Percentiles rank a stretch among this genome's conserved stretches.
phyloP scores from a whole-genome alignment of 2,329 filamentous ascomycete genomes.

The Ceratocystis eucalypticola region DNA sequence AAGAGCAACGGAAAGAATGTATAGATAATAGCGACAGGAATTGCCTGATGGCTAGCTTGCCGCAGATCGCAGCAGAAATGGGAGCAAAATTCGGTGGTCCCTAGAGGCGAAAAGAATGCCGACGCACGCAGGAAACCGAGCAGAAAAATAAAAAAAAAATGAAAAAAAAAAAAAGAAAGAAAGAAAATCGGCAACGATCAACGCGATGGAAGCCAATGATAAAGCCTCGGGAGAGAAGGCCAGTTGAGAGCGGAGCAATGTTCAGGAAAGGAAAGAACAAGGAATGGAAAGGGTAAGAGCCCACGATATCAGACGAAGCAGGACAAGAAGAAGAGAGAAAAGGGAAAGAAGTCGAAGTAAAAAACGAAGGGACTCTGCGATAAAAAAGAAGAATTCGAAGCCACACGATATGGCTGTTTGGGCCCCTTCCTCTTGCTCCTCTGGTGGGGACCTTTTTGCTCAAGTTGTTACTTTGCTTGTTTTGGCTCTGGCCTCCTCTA shows the following conservation, averaged over 20 bases:
- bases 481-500: slow-evolving; percentile 6
- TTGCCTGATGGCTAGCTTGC: background rate
- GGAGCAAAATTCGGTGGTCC: background rate
- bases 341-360: background rate
- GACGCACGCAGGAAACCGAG: background rate
- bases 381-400: slow-evolving; percentile 2
- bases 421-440: slow-evolving; percentile 7
- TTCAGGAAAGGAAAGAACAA: slow-evolving; percentile 21
- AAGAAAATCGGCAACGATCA: slow-evolving; percentile 22
- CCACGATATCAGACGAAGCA: slow-evolving; percentile 9
- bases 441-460: background rate
- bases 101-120: slow-evolving; percentile 18
- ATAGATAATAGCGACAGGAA: background rate
- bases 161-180: slow-evolving; percentile 21
- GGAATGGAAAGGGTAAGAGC: slow-evolving; percentile 16
- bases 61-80: background rate
- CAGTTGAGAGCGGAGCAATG: too few species aligned
- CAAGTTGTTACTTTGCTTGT: slow-evolving; percentile 7
- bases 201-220: slow-evolving; percentile 20
- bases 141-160: slow-evolving; percentile 5
- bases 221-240: slow-evolving; percentile 20
- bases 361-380: background rate
- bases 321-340: slow-evolving; percentile 2
- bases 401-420: slow-evolving; percentile 5
- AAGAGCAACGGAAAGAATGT: background rate